Evolutionary conservation across 2,329 filamentous ascomycete species (phyloP).

Genomic region (Chalaropsis thielavioides): DNA sequence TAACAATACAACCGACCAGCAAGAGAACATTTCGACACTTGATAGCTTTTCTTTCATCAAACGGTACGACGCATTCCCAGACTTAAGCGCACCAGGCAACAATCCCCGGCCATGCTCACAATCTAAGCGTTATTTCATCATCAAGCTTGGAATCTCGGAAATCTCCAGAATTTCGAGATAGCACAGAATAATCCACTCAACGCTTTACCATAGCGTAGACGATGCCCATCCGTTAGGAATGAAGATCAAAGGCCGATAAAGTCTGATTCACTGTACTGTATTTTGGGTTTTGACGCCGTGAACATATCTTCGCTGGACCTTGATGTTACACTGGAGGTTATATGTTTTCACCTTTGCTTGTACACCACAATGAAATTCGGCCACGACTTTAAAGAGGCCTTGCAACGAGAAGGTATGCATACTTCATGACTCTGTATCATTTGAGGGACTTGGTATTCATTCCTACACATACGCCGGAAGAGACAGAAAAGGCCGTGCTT

Average conservation of each 20-base stretch:
- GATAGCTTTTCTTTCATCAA: too few species aligned
- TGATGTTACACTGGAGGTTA: background rate
- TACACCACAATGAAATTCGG: slow-evolving; percentile 63
- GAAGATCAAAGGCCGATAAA: background rate
- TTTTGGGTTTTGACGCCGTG: background rate
- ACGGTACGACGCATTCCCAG: background rate
- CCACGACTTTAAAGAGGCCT: slow-evolving; percentile 56
- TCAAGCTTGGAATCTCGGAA: too few species aligned
- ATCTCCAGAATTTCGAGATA: background rate
- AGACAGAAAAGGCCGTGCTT: too few species aligned
- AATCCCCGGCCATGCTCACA: background rate
- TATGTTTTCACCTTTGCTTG: background rate
- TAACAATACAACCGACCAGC: background rate
- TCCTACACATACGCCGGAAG: too few species aligned
- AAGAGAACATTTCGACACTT: too few species aligned
- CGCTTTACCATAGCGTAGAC: background rate
- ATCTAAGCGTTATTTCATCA: background rate
- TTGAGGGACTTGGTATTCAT: too few species aligned
- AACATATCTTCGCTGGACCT: background rate
- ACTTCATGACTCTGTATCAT: background rate
- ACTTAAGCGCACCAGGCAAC: background rate
- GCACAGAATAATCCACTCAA: too few species aligned
- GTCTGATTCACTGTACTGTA: background rate
- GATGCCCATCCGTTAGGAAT: background rate
- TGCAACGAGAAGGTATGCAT: slow-evolving; percentile 43